Conservation (phyloP, 1,284 basidiomycete genomes). For the Cystobasidium pallidum region DNA sequence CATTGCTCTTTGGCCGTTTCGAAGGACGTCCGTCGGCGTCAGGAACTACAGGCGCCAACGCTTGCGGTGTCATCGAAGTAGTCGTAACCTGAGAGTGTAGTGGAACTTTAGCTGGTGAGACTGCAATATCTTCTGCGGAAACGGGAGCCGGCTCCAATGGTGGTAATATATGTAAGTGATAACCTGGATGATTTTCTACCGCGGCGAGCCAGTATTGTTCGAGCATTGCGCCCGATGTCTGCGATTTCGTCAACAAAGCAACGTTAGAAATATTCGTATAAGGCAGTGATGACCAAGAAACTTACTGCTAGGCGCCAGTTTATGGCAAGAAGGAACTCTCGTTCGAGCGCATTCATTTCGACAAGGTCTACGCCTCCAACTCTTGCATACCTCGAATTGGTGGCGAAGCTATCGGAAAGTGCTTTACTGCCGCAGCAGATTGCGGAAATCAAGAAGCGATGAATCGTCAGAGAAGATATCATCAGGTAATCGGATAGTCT, state of each 20-base stretch:
- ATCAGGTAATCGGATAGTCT: slow-evolving; percentile 70
- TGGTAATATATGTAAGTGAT: slow-evolving; percentile 37
- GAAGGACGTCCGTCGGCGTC: background rate
- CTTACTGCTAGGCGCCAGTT: slow-evolving; percentile 91
- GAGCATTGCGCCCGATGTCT: slow-evolving; percentile 52
- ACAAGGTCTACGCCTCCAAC: slow-evolving; percentile 86
- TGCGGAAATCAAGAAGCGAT: slow-evolving; percentile 89
- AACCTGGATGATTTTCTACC: slow-evolving; percentile 50
- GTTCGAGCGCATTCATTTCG: slow-evolving; percentile 88
- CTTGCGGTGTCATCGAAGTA: background rate
- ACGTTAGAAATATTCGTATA: background rate
- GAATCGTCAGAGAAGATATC: slow-evolving; percentile 88
- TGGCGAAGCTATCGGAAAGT: slow-evolving; percentile 89
- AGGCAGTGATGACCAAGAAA: slow-evolving; percentile 44
- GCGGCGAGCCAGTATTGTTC: slow-evolving; percentile 53
- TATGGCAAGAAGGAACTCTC: slow-evolving; percentile 84
- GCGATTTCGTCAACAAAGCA: background rate
- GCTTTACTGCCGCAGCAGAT: slow-evolving; percentile 86
- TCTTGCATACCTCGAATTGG: slow-evolving; percentile 87
- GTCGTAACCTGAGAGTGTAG: background rate
- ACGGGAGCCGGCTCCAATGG: slow-evolving; percentile 1
- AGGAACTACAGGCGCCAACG: background rate
- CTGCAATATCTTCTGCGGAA: background rate
- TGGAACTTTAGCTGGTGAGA: background rate
- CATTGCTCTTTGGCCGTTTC: slow-evolving; percentile 17